Base-by-base conservation (phyloP, 345 rosid species). In the Eucalyptus virginea region DNA sequence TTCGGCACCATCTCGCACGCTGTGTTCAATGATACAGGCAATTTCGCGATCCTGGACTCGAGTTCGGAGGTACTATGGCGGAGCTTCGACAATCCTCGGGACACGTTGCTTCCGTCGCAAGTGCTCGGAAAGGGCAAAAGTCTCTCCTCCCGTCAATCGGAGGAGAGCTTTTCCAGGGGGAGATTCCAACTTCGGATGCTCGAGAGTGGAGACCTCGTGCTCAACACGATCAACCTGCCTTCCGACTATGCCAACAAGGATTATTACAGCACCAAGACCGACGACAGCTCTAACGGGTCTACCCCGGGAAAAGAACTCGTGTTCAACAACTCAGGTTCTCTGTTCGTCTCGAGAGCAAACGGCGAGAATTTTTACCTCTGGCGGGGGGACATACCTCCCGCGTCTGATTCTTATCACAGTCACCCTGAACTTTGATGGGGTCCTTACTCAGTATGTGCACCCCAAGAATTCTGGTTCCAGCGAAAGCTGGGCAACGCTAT, bases 351-450 rank as follows among this genome's bases (percentile, higher is more conserved):
- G 87, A 90, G 88, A 88, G 87, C 6, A 42, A 90, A 86, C 44
- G 47, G 51, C 7, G 24, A 56, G 56, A 86, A 2, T 11, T 45
- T 28, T 42, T 9, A 8, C 32, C 88, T 93, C 23, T 81, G 26
- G 23, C 67, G 50, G 44, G 69, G 5, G 24, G 19, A 4, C 5
- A 15, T 23, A 5, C 83, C 80, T 28, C 26, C 92, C 2, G 44
- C 89, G 3, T 26, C 72, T 15, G 89, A 89, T 24, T 77, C 42
- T 65, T 90, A 91, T 80, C 90, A 56, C 54, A 88, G 93, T 87
- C 86, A 92, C 90, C 47, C 92, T 94, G 47, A 45, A 89, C 67
- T 91, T 90, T 88, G 94, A 94, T 85, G 95, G 95, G 24, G 93
- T 91, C 87, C 56, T 94, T 19, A 37, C 86, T 8, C 47, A 49